Conservation (phyloP, 2,329 filamentous ascomycete genomes). For the Cladosporium sp. region DNA sequence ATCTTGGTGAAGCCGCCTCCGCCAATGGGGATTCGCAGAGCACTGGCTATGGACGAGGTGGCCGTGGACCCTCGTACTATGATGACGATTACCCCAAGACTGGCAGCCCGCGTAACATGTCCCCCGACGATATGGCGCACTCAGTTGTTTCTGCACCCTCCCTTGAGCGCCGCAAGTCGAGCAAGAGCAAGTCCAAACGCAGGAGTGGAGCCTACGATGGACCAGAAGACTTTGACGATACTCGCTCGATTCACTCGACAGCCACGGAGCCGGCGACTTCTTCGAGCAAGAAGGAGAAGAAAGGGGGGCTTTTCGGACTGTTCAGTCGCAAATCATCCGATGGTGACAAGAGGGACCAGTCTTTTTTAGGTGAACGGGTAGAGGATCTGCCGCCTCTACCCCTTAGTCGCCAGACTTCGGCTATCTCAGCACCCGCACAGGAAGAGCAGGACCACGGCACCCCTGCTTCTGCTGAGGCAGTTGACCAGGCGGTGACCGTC, state of each 20-base stretch:
- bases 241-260: conserved; percentile 33
- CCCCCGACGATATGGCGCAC: conserved; percentile 14
- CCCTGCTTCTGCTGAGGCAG: conserved; percentile 28
- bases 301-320: conserved; percentile 41
- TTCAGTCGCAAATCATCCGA: conserved; percentile 42
- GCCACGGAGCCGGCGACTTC: conserved; percentile 35
- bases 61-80: conserved; percentile 1
- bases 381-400: conserved; percentile 52
- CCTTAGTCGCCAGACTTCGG: conserved; percentile 27
- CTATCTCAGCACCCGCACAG: conserved; percentile 22
- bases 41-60: not conserved
- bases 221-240: conserved; percentile 31
- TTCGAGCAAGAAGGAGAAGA: conserved; percentile 38
- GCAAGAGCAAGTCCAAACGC: conserved; percentile 24
- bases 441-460: conserved; percentile 30
- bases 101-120: conserved; percentile 16
- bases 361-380: conserved; percentile 64
- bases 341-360: conserved; percentile 35
- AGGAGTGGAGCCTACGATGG: conserved; percentile 35
- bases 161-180: conserved; percentile 31
- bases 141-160: conserved; percentile 23
- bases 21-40: not conserved
- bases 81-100: not conserved
- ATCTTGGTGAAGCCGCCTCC: not conserved
- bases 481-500: conserved; percentile 11